Evolutionary conservation across 345 rosid species (phyloP).

Genomic region (Eucalyptus guilfoylei): DNA sequence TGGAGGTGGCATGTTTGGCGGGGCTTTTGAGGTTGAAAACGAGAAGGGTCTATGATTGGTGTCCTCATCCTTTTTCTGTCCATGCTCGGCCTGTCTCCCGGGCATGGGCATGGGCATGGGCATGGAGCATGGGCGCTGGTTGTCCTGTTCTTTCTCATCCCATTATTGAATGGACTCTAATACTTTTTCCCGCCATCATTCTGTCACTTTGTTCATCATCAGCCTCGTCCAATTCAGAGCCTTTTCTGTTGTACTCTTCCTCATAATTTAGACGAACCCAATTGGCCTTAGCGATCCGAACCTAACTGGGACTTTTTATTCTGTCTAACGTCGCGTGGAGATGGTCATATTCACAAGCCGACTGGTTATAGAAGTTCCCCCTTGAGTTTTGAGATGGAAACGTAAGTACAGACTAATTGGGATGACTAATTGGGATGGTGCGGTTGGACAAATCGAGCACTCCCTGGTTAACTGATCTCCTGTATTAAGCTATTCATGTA

Average conservation of each 20-base stretch:
- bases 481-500: background rate
- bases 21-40: background rate
- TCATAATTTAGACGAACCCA: background rate
- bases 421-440: background rate
- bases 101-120: background rate
- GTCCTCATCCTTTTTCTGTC: background rate
- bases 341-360: background rate
- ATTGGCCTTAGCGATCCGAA: background rate
- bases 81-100: background rate
- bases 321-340: background rate
- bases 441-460: background rate
- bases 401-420: background rate
- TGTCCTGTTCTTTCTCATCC: background rate
- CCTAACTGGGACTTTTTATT: background rate
- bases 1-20: background rate
- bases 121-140: background rate
- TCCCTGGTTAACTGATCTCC: background rate
- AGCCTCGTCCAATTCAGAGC: background rate
- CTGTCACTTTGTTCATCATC: background rate
- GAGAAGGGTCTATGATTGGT: background rate
- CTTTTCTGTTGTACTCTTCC: background rate
- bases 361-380: background rate
- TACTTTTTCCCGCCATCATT: background rate
- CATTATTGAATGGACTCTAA: background rate
- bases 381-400: background rate